Base-by-base conservation (phyloP, 2,329 filamentous ascomycete species). In the Apiospora arundinis region DNA sequence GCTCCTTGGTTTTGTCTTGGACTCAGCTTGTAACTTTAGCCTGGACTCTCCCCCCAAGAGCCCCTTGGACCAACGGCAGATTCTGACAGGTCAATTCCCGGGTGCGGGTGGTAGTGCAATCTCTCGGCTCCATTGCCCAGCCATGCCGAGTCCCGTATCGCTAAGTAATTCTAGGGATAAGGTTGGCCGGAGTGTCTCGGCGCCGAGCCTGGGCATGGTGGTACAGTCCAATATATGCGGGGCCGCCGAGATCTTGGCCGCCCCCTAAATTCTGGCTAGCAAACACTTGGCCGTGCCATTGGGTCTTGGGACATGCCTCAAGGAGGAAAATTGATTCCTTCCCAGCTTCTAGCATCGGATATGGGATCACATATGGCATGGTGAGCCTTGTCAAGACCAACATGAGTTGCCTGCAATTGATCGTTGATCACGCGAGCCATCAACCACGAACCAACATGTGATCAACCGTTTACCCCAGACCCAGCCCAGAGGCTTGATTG, bases 51-150 rank as follows among this genome's bases (percentile, higher is more conserved):
- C 32, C 32, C n/a, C 21, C 8, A 7, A n/a, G 45, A 46, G 49
- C 49, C 49, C 23, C 21, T n/a, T n/a, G 9, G 11, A 23, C 32
- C 56, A 63, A 40, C 32, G 21, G 56, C 56, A 63, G 8, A 0
- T 63, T 12, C 9, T 68, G 44, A n/a, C 11, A 68, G 44, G 66
- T n/a, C 25, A 37, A 68, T 12, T 48, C 25, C 44, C 46, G 66
- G 44, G 21, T 25, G 18, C 44, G 25, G 46, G 21, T 68, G 44
- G 9, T 7, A 37, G 44, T 68, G 4, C 25, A 68, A 68, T 48
- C n/a, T 68, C 66, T 68, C 66, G 66, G 66, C 44, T 48, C 66
- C 44, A 48, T 45, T 32, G 66, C 66, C 66, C 25, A 68, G 66
- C 16, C 66, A 12, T 48, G 42, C 56, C 56, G 56, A 63, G 56